Percentiles rank a stretch among this genome's conserved stretches.
phyloP scores from a whole-genome alignment of 306 rosid genomes.

The Dalbergia oliveri region DNA sequence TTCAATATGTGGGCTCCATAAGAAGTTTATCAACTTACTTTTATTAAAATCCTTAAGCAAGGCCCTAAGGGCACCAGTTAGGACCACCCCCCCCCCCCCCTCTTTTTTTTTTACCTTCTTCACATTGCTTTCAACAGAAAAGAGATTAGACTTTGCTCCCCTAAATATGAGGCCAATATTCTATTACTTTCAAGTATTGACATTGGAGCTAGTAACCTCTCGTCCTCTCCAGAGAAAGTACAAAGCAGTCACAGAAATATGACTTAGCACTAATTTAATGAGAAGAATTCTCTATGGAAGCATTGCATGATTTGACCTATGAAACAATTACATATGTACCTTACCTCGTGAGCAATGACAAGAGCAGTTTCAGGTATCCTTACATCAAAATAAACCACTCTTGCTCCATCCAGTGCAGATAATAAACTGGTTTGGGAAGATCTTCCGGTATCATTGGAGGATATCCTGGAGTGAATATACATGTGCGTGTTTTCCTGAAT shows the following conservation, averaged over 20 bases:
- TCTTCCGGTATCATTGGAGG: constrained; percentile 81
- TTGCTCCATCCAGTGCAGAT: constrained; percentile 82
- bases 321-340: constrained; percentile 23
- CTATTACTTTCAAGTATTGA: not conserved
- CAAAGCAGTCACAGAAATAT: constrained; percentile 11
- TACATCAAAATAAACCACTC: constrained; percentile 74
- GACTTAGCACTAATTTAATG: not conserved
- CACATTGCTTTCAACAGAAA: not conserved
- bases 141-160: constrained; percentile 23
- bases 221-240: not conserved
- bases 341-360: constrained; percentile 88
- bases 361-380: constrained; percentile 79
- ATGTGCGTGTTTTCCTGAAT: constrained; percentile 95
- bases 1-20: too few relatives aligned
- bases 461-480: constrained; percentile 81
- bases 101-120: too few relatives aligned
- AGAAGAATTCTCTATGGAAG: constrained; percentile 14
- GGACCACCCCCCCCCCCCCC: too few relatives aligned
- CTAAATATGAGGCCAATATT: constrained; percentile 14
- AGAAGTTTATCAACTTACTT: too few relatives aligned
- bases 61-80: too few relatives aligned
- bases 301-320: constrained; percentile 31
- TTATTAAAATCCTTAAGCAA: too few relatives aligned
- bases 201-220: constrained; percentile 23
- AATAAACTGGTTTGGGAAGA: constrained; percentile 60